A percentile compares a stretch with the other conserved stretches of the same genome.
Conservation (phyloP, 1,284 basidiomycete genomes). For the Ganoderma lucidum region DNA sequence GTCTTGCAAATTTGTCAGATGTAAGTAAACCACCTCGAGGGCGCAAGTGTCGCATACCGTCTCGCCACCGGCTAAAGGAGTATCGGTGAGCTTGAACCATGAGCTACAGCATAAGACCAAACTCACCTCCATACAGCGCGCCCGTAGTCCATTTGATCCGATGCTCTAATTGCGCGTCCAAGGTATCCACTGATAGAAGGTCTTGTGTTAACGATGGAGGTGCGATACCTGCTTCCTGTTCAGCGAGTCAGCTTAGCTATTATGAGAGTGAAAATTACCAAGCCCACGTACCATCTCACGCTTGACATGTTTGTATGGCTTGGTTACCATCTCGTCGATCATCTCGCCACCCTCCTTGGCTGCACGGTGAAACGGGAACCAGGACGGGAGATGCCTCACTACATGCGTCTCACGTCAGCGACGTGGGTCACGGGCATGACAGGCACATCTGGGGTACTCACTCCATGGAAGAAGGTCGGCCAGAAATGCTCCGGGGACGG, state of each 20-base stretch:
- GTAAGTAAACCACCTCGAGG: not conserved
- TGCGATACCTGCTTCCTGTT: constrained; percentile 25
- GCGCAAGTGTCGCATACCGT: constrained; percentile 16
- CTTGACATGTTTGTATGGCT: constrained; percentile 42
- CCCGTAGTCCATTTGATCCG: constrained; percentile 35
- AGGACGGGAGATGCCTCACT: constrained; percentile 46
- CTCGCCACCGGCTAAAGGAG: constrained; percentile 25
- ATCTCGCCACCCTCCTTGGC: constrained; percentile 34
- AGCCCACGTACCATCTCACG: constrained; percentile 36
- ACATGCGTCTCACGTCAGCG: not conserved
- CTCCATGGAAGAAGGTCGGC: constrained; percentile 41
- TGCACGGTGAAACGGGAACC: constrained; percentile 46
- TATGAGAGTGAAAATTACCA: not conserved
- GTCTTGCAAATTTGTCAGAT: constrained; percentile 20
- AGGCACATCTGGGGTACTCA: constrained; percentile 18
- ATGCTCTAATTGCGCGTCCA: constrained; percentile 16
- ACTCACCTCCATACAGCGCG: constrained; percentile 38
- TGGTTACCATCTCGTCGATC: constrained; percentile 34
- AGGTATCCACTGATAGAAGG: constrained; percentile 13
- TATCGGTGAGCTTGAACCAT: not conserved
- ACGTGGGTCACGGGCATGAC: not conserved
- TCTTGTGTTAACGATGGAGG: constrained; percentile 28
- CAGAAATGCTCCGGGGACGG: constrained; percentile 41
- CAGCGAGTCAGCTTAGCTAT: not conserved
- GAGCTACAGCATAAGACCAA: not conserved